phyloP scores from a whole-genome alignment of 805 yeast species.

The Clavispora carvajalis region DNA sequence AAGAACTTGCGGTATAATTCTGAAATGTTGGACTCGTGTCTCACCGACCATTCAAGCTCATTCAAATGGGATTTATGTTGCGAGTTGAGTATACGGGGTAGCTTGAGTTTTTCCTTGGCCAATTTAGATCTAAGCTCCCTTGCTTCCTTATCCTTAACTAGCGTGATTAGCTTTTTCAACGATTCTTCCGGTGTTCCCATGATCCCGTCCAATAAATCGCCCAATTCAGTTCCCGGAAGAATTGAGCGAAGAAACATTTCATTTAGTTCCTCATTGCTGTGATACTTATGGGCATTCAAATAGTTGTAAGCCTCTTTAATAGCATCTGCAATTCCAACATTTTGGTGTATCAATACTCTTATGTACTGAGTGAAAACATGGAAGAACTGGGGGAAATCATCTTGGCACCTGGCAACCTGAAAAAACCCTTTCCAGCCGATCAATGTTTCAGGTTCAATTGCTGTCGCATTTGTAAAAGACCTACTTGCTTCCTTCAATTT shows the following conservation, averaged over 20 bases:
- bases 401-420: slow-evolving; percentile 34
- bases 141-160: slow-evolving; percentile 37
- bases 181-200: slow-evolving; percentile 44
- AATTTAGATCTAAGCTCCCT: slow-evolving; percentile 33
- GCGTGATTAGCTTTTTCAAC: slow-evolving; percentile 38
- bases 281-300: slow-evolving; percentile 30
- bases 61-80: slow-evolving; percentile 36
- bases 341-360: slow-evolving; percentile 35
- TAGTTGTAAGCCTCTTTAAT: slow-evolving; percentile 44
- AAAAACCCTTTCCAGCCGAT: slow-evolving; percentile 82
- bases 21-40: slow-evolving; percentile 48
- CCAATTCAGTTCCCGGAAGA: slow-evolving; percentile 53
- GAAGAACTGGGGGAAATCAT: slow-evolving; percentile 44
- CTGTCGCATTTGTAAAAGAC: slow-evolving; percentile 46
- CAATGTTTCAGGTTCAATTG: slow-evolving; percentile 44
- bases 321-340: slow-evolving; percentile 45
- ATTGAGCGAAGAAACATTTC: slow-evolving; percentile 46
- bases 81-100: slow-evolving; percentile 38
- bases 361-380: slow-evolving; percentile 41
- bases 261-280: slow-evolving; percentile 27
- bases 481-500: slow-evolving; percentile 34
- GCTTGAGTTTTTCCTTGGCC: slow-evolving; percentile 45
- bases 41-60: slow-evolving; percentile 42
- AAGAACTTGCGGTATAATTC: slow-evolving; percentile 50
- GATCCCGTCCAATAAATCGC: slow-evolving; percentile 43